Evolutionary conservation across 164 flowering plant species (phyloP), one percentile per base, ranked within the genome.

Genomic region (Annona cherimola): DNA sequence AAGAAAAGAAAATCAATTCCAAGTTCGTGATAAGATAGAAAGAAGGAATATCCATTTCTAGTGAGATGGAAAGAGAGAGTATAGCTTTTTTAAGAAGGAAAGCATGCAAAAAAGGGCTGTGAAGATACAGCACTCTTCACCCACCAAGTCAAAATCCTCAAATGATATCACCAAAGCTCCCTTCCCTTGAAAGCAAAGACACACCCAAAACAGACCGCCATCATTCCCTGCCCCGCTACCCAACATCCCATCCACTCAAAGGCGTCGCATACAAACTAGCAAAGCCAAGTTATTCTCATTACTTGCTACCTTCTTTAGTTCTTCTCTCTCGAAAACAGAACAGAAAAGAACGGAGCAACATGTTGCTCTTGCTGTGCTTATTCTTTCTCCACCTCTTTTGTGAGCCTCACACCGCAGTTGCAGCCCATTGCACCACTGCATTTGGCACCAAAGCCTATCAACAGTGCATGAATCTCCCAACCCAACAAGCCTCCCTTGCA

Each of bases 401-500:
- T 19, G 46, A 50, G 6, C 73, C 73, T 2, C 57, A 55, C 1
- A 7, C 35, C 9, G 79, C 67, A 5, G 39, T 63, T 6, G 82
- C 93, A 3, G 75, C 87, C 1, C 94, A 84, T 46, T 93, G 98
- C 81, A 79, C 86, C 41, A 84, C 91, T 43, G 3, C 18, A 3
- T 82, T 88, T 2, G 57, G 82, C 57, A 69, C 80, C 12, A 87
- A 84, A 72, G 80, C 89, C 55, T 95, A 81, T 68, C 78, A 92
- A 26, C 88, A 87, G 71, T 92, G 98, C 84, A 88, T 85, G 82
- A 70, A 78, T 0, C 89, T 95, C 39, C 96, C 97, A 4, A 85
- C 95, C 20, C 97, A 95, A 77, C 84, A 87, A 76, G 94, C 99
- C 62, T 89, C 97, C 39, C 76, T 92, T 4, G 98, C 99, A 3